These are phyloP conservation scores for Smithsoniella earleae DNA, from an alignment of 163 green algal species.

Conservation along the genomic window DNA sequence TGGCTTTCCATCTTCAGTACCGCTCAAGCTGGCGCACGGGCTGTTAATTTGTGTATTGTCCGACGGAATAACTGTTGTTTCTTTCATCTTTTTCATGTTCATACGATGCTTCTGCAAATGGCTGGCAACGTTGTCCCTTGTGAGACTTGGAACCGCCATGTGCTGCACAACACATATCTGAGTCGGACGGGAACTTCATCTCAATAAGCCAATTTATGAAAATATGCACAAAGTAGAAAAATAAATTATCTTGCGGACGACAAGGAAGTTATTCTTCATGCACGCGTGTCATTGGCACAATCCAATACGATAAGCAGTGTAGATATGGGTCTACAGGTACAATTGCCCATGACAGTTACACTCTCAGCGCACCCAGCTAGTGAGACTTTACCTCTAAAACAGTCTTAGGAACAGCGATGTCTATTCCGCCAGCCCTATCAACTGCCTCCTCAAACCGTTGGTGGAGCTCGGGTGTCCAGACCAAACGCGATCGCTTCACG, in stretches of 20 bases:
- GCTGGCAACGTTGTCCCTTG: constrained; percentile 79
- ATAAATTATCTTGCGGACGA: neutral
- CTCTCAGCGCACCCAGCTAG: neutral
- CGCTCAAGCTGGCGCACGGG: neutral
- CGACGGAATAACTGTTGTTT: neutral
- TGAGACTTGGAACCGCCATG: constrained; percentile 80
- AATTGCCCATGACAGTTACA: neutral
- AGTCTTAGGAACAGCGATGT: constrained; percentile 77
- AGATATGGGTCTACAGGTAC: no score
- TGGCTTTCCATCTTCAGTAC: constrained; percentile 1
- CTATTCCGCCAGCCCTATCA: constrained; percentile 56
- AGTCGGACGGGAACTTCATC: neutral
- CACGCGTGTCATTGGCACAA: no score
- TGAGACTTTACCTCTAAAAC: constrained; percentile 60
- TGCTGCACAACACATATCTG: constrained; percentile 44
- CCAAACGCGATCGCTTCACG: constrained; percentile 67
- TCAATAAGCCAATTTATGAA: no score
- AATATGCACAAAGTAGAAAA: neutral
- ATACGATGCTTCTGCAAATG: constrained; percentile 88
- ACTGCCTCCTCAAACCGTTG: constrained; percentile 81
- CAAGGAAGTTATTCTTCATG: neutral
- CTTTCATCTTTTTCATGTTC: constrained; percentile 37
- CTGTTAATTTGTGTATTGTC: constrained; percentile 18
- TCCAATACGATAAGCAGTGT: no score
- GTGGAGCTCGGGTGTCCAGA: constrained; percentile 86